Evolutionary conservation across 176 grass and related monocot genomes (phyloP), one percentile per base, ranked within the genome.

Genomic region (Saccharum spontaneum): DNA sequence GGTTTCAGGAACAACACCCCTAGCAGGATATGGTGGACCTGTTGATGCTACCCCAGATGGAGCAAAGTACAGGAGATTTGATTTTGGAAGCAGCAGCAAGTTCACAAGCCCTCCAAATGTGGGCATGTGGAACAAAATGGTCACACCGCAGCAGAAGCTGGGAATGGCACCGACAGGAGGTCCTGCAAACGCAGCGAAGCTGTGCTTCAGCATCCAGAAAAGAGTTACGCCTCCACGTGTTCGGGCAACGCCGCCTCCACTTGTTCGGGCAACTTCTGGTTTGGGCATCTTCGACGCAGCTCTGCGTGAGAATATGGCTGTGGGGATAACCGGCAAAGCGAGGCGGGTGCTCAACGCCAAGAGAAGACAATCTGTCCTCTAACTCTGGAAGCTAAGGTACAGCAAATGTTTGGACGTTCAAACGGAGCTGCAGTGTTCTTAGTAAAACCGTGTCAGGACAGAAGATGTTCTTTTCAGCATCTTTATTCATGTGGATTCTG

Each of bases 101-200:
- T 96, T 92, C 15, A 55, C 60, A 77, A 99, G 94, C 86, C 93
- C 97, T 86, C 93, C 96, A 45, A 60, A 73, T 85, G 22, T 78
- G n/a, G 71, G 80, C 41, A n/a, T 80, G 54, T 90, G 80, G 85
- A 87, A 88, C 82, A 90, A 69, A 37, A 31, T 78, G 28, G 17
- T 6, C 3, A 83, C 78, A 12, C 72, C 89, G 1, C 87, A 76
- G 28, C 89, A 85, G 78, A 81, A 68, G 82, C 72, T 88, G 59
- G 69, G 77, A 59, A 7, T 76, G 44, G 80, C 73, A 61, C 45
- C 63, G 20, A 24, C 41, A 15, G 69, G 69, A 72, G 86, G 79
- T 40, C 80, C 88, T 59, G 77, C 70, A 54, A 94, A 87, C 82
- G 37, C 55, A n/a, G 85, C 54, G 9, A 95, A 84, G 40, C 67